phyloP scores from a whole-genome alignment of 1,284 basidiomycete species.

The Fomes fomentarius region DNA sequence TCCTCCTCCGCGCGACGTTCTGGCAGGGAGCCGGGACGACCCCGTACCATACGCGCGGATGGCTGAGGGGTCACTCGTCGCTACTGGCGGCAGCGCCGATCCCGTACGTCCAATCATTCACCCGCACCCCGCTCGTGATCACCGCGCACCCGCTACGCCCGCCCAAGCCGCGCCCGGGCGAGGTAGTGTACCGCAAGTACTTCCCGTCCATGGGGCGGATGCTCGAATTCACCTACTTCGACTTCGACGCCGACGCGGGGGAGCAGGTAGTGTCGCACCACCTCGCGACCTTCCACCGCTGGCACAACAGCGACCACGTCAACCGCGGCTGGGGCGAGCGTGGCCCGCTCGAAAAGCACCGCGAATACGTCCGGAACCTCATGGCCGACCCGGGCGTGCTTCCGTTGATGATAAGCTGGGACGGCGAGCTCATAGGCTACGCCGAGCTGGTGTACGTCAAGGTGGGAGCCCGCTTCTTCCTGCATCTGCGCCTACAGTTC shows the following conservation, averaged over 20 bases:
- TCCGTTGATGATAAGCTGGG: slow-evolving; percentile 54
- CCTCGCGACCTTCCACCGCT: slow-evolving; percentile 50
- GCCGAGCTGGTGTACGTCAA: slow-evolving; percentile 55
- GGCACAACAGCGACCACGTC: slow-evolving; percentile 57
- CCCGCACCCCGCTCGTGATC: slow-evolving; percentile 50
- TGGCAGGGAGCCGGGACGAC: slow-evolving; percentile 57
- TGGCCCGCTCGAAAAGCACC: slow-evolving; percentile 52
- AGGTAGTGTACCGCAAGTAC: slow-evolving; percentile 52
- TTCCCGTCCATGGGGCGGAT: slow-evolving; percentile 45
- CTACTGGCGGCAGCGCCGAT: slow-evolving; percentile 33
- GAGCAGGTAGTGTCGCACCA: slow-evolving; percentile 39
- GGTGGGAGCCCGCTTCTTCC: slow-evolving; percentile 29
- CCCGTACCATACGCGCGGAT: slow-evolving; percentile 42
- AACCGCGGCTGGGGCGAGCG: slow-evolving; percentile 54
- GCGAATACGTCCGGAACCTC: slow-evolving; percentile 43
- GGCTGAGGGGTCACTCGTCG: slow-evolving; percentile 40
- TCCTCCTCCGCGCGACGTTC: slow-evolving; percentile 49
- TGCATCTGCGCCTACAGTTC: neutral
- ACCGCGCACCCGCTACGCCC: slow-evolving; percentile 58
- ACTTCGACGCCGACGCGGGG: slow-evolving; percentile 29
- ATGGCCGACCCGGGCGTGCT: slow-evolving; percentile 47
- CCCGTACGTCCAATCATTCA: slow-evolving; percentile 48
- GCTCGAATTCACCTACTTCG: slow-evolving; percentile 49
- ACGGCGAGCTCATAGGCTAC: slow-evolving; percentile 58
- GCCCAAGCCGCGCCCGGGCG: slow-evolving; percentile 49